A percentile compares a stretch with the other conserved stretches of the same genome.
phyloP scores from a whole-genome alignment of 108 stramenopile genomes.

The Nannochloropsis oceanica region DNA sequence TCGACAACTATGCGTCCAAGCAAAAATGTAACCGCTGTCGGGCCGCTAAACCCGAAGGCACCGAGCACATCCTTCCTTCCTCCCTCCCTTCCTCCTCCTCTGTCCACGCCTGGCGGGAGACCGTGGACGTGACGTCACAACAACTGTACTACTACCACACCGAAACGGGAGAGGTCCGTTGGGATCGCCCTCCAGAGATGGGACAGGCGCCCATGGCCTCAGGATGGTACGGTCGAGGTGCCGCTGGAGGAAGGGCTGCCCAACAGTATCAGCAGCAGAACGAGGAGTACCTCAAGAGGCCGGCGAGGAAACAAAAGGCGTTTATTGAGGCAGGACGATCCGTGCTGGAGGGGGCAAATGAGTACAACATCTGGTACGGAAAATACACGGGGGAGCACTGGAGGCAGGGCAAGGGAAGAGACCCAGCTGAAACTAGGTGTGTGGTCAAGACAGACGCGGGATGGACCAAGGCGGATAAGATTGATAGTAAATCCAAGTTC shows the following conservation, averaged over 20 bases:
- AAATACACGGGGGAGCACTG: conserved; percentile 32
- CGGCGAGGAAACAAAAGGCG: conserved; percentile 23
- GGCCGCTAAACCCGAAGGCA: conserved; percentile 1
- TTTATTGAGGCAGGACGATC: neutral
- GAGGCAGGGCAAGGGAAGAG: conserved; percentile 4
- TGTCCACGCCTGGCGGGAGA: conserved; percentile 30
- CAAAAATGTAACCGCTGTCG: conserved; percentile 20
- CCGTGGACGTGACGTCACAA: conserved; percentile 19
- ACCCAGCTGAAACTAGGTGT: conserved; percentile 33
- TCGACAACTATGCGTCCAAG: conserved; percentile 5
- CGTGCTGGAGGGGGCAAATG: conserved; percentile 25
- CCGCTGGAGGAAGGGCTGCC: neutral
- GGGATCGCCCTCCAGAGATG: conserved; percentile 37
- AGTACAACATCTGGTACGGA: conserved; percentile 41
- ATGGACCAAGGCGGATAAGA: conserved; percentile 28
- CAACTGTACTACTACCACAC: conserved; percentile 40
- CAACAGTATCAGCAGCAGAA: conserved; percentile 1
- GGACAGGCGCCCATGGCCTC: conserved; percentile 31
- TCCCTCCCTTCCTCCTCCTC: neutral
- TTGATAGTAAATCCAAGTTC: neutral
- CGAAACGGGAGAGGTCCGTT: conserved; percentile 24
- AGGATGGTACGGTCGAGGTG: conserved; percentile 44
- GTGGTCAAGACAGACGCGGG: conserved; percentile 32
- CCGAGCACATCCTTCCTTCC: neutral
- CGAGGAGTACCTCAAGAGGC: conserved; percentile 24